Base-by-base conservation (phyloP, 306 rosid species). In the Corylus americana region DNA sequence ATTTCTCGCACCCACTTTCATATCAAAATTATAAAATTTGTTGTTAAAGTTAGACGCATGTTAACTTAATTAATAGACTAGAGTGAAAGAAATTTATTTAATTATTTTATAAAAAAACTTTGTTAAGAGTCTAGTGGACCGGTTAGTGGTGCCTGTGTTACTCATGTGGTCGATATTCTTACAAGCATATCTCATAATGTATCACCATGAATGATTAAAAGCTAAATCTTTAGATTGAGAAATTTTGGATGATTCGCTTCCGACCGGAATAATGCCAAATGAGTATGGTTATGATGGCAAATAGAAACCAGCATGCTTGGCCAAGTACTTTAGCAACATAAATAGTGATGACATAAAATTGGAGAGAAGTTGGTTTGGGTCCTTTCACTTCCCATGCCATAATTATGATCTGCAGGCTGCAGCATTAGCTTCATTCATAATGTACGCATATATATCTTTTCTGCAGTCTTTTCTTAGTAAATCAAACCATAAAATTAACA, bases 401-500 rank as follows among this genome's bases (percentile, higher is more conserved):
- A 25, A 42, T 42, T 1, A 49, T 49, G 14, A 85, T 80, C 70
- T 78, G 78, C 2, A 39, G 44, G 78, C 70, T 78, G 78, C 2
- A 39, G 44, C 58, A 69, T 79, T 81, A 78, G 73, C 69, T 55
- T 45, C 63, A 47, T 39, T 51, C 73, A 84, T 35, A 74, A 71
- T 71, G 81, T 69, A 35, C 61, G 74, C 55, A 74, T 22, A 31
- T 31, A 74, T 22, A 31, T 31, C 35, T 31, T 31, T 31, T 31
- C 35, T 31, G 35, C 35, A 31, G 35, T 2, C n/a, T 53, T 35
- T 70, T 75, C 79, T 77, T n/a, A 14, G 75, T 74, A 84, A 83
- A 87, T 80, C 90, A 89, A 90, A 83, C 90, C 93, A 74, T 79
- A 74, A 70, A 70, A 86, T 81, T 87, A 85, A 86, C 86, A 90